Percentiles rank a stretch among this genome's conserved stretches.
phyloP scores from a whole-genome alignment of 257 asterid genomes.

The Linderniella brevidens region DNA sequence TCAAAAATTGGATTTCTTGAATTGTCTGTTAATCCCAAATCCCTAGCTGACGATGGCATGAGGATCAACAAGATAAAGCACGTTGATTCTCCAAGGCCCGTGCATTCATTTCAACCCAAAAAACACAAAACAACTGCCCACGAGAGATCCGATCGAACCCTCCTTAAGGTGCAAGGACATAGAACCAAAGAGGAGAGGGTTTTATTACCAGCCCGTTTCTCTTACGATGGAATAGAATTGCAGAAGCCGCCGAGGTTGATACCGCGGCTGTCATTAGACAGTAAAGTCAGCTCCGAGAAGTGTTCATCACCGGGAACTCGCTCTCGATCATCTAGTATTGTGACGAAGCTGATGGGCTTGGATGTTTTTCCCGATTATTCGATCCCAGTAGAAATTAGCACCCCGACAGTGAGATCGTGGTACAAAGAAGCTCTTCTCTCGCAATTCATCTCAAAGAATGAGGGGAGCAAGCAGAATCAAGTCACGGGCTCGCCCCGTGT shows the following conservation, averaged over 20 bases:
- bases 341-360: slow-evolving; percentile 93
- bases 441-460: slow-evolving; percentile 15
- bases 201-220: slow-evolving; percentile 55
- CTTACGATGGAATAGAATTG: slow-evolving; percentile 49
- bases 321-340: slow-evolving; percentile 40
- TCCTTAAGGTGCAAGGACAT: slow-evolving; percentile 5
- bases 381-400: slow-evolving; percentile 20
- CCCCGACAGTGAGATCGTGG: slow-evolving; percentile 14
- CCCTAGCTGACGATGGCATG: slow-evolving; percentile 26
- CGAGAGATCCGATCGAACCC: slow-evolving; percentile 16
- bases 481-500: slow-evolving; percentile 16
- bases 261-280: slow-evolving; percentile 84
- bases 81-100: slow-evolving; percentile 86
- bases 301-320: slow-evolving; percentile 34
- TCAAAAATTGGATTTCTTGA: slow-evolving; percentile 64
- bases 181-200: slow-evolving; percentile 29
- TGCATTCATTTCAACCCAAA: slow-evolving; percentile 26
- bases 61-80: slow-evolving; percentile 49
- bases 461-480: slow-evolving; percentile 22
- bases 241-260: slow-evolving; percentile 39
- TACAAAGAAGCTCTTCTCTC: slow-evolving; percentile 18
- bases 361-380: slow-evolving; percentile 42
- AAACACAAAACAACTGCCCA: slow-evolving; percentile 16
- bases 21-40: slow-evolving; percentile 36
- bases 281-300: slow-evolving; percentile 53